Conservation (phyloP, 345 rosid genomes). For the Bruguiera sexangula region DNA sequence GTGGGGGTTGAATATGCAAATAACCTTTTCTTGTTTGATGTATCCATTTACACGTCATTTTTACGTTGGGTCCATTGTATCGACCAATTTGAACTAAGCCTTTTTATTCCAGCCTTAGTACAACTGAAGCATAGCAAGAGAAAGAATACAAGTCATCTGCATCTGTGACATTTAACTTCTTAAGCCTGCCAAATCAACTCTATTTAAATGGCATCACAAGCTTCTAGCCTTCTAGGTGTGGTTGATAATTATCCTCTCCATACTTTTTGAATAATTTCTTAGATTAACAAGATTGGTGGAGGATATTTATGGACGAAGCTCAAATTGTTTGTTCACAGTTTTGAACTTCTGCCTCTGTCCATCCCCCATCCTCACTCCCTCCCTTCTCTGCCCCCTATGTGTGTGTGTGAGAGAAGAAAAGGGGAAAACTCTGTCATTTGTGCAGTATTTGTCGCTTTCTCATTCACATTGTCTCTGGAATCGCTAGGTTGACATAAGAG, state of each 20-base stretch:
- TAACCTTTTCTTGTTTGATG: not conserved
- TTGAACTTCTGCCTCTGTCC: too few species aligned
- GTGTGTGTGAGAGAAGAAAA: not conserved
- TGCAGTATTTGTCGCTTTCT: not conserved
- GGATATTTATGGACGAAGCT: too few species aligned
- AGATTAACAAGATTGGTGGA: too few species aligned
- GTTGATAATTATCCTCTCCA: too few species aligned
- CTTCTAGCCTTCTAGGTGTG: too few species aligned
- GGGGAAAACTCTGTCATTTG: not conserved
- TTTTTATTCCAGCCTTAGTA: not conserved
- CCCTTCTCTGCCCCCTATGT: too few species aligned
- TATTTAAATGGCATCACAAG: too few species aligned
- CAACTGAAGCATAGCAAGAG: not conserved
- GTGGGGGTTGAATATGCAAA: not conserved
- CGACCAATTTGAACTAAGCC: not conserved
- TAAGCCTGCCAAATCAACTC: too few species aligned
- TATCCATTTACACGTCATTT: not conserved
- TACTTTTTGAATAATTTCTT: too few species aligned
- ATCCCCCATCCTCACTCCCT: too few species aligned
- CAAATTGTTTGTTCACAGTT: not conserved
- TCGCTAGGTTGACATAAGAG: conserved; percentile 24
- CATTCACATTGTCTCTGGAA: not conserved
- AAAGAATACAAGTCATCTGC: too few species aligned
- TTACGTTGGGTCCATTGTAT: too few species aligned
- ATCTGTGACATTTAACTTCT: not conserved